These are phyloP conservation scores for Limtongia smithiae DNA, from an alignment of 805 yeast species.

Conservation along the genomic window DNA sequence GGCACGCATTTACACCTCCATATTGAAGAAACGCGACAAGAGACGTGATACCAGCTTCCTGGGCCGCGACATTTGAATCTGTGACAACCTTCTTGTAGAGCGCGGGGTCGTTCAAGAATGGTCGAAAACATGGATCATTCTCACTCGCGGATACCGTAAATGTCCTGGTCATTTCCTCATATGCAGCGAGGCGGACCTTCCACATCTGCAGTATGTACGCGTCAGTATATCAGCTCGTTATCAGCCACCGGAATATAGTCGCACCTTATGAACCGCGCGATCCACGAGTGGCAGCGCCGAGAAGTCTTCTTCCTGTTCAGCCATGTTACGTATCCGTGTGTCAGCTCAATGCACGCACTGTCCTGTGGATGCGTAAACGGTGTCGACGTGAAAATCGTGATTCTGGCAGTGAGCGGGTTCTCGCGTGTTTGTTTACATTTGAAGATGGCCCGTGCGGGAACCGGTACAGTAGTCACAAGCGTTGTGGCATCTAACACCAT, in stretches of 20 bases:
- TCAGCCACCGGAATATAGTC: conserved; percentile 23
- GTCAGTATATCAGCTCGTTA: not conserved
- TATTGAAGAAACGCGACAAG: conserved; percentile 52
- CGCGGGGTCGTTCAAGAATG: conserved; percentile 52
- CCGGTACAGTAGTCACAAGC: no score
- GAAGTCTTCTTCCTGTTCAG: conserved; percentile 55
- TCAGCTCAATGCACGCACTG: no score
- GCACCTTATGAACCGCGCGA: conserved; percentile 58
- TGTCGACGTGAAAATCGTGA: no score
- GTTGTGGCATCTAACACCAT: no score
- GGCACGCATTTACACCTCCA: conserved; percentile 49
- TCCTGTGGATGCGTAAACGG: no score
- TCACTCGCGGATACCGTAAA: conserved; percentile 56
- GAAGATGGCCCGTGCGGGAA: no score
- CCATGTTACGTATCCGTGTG: no score
- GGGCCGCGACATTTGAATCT: conserved; percentile 88
- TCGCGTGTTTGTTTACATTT: no score
- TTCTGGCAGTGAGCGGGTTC: no score
- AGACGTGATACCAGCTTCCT: conserved; percentile 70
- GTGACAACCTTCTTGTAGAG: conserved; percentile 55
- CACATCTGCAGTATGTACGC: conserved; percentile 44
- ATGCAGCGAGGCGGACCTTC: conserved; percentile 83
- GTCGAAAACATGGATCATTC: conserved; percentile 53
- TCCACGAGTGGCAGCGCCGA: conserved; percentile 62
- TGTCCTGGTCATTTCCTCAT: conserved; percentile 56